phyloP scores from a whole-genome alignment of 1,139 yeast genomes.

The Meyerozyma sp. region DNA sequence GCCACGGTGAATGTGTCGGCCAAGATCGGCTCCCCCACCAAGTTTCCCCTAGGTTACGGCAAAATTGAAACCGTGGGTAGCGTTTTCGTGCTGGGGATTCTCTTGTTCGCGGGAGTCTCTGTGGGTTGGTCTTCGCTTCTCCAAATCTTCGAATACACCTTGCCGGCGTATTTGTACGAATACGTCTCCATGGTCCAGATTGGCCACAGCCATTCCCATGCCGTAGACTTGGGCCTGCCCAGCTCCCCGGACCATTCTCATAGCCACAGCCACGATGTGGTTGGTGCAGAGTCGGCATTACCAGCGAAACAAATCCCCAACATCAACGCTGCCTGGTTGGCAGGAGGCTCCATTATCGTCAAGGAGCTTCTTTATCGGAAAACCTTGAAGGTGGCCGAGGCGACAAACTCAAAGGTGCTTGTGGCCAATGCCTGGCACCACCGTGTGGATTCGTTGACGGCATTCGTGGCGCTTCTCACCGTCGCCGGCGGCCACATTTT shows the following conservation, averaged over 20 bases:
- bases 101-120: conserved; percentile 81
- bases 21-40: conserved; percentile 52
- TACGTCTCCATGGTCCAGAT: conserved; percentile 41
- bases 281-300: neutral
- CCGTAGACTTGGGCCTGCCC: conserved; percentile 5
- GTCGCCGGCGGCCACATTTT: conserved; percentile 81
- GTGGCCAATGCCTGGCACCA: conserved; percentile 99
- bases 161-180: conserved; percentile 50
- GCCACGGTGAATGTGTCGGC: conserved; percentile 81
- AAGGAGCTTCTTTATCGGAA: conserved; percentile 85
- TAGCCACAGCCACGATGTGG: conserved; percentile 28
- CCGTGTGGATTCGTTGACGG: conserved; percentile 90
- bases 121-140: conserved; percentile 86
- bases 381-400: conserved; percentile 72
- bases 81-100: conserved; percentile 74
- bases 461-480: conserved; percentile 83
- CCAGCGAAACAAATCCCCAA: conserved; percentile 43
- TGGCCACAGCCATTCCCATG: conserved; percentile 51
- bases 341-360: conserved; percentile 76
- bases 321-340: conserved; percentile 94
- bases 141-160: conserved; percentile 61
- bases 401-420: conserved; percentile 78
- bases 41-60: conserved; percentile 87
- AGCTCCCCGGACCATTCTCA: conserved; percentile 31
- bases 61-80: conserved; percentile 92